These are phyloP conservation scores for Globisporangium paddicum DNA, from an alignment of 352 stramenopile genomes.

Conservation along the genomic window DNA sequence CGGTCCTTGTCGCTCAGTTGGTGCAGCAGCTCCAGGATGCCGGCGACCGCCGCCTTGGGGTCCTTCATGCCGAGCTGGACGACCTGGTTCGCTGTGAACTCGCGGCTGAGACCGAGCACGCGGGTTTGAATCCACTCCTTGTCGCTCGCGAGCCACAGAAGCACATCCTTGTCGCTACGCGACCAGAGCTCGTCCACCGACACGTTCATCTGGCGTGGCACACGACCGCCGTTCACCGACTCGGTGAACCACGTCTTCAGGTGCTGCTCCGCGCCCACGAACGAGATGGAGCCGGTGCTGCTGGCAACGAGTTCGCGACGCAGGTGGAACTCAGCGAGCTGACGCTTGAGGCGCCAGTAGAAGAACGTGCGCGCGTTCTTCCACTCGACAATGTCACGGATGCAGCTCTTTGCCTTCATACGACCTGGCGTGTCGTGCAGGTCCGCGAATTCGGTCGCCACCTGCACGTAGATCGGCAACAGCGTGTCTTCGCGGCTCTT, in stretches of 20 bases:
- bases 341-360: conserved; percentile 97
- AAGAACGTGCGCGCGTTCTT: conserved; percentile 95
- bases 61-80: conserved; percentile 71
- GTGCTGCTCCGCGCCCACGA: conserved; percentile 53
- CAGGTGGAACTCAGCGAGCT: conserved; percentile 95
- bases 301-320: conserved; percentile 50
- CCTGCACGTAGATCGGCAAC: conserved; percentile 96
- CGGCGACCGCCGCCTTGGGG: conserved; percentile 79
- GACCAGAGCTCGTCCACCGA: conserved; percentile 66
- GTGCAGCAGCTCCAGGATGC: conserved; percentile 81
- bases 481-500: conserved; percentile 90
- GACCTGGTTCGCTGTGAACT: conserved; percentile 73
- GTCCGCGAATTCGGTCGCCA: conserved; percentile 99
- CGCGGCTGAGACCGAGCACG: conserved; percentile 45
- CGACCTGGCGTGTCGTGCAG: conserved; percentile 99
- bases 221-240: conserved; percentile 67
- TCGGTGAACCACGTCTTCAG: conserved; percentile 82
- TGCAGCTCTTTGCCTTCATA: conserved; percentile 99
- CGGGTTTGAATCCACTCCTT: conserved; percentile 72
- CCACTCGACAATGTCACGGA: conserved; percentile 97
- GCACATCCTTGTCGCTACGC: conserved; percentile 69
- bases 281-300: conserved; percentile 33
- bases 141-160: conserved; percentile 75
- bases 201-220: conserved; percentile 55
- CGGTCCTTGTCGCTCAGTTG: conserved; percentile 82